Conservation (phyloP, 441 rosid species). For the Arabidopsis hybrid region DNA sequence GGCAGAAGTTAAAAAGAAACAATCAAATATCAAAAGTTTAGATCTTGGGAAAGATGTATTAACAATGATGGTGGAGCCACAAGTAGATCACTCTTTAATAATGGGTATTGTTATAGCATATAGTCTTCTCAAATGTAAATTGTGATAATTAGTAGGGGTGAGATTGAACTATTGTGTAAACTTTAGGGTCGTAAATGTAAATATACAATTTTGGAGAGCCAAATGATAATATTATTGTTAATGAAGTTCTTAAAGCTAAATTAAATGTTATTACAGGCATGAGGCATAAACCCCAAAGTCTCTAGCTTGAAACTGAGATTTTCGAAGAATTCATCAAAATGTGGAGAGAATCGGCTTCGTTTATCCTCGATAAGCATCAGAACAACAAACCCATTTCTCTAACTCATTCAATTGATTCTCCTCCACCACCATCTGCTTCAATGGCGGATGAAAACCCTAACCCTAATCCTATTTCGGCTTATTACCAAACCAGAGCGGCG, state of each 20-base stretch:
- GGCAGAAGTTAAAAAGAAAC: conserved; percentile 67
- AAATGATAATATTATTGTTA: not conserved
- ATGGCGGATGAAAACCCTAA: conserved; percentile 54
- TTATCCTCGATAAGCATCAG: conserved; percentile 63
- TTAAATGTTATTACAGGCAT: conserved; percentile 6
- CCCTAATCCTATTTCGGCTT: conserved; percentile 66
- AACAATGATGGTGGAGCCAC: conserved; percentile 63
- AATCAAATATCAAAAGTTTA: conserved; percentile 48
- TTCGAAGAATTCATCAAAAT: conserved; percentile 38
- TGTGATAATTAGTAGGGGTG: conserved; percentile 35
- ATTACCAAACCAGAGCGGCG: conserved; percentile 87
- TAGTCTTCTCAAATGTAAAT: conserved; percentile 49
- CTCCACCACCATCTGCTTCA: conserved; percentile 33
- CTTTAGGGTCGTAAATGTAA: not conserved
- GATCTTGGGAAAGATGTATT: conserved; percentile 60
- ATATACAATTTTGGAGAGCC: not conserved
- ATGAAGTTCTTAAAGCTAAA: conserved; percentile 5
- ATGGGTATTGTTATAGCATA: conserved; percentile 58
- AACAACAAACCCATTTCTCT: conserved; percentile 47
- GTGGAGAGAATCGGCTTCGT: conserved; percentile 87
- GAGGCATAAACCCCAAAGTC: conserved; percentile 14
- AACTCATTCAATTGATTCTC: conserved; percentile 34
- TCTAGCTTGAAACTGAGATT: conserved; percentile 1
- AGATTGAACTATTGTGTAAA: not conserved
- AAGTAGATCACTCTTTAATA: conserved; percentile 56